phyloP scores from a whole-genome alignment of 305 asterid species.

The Rubia peregrina region DNA sequence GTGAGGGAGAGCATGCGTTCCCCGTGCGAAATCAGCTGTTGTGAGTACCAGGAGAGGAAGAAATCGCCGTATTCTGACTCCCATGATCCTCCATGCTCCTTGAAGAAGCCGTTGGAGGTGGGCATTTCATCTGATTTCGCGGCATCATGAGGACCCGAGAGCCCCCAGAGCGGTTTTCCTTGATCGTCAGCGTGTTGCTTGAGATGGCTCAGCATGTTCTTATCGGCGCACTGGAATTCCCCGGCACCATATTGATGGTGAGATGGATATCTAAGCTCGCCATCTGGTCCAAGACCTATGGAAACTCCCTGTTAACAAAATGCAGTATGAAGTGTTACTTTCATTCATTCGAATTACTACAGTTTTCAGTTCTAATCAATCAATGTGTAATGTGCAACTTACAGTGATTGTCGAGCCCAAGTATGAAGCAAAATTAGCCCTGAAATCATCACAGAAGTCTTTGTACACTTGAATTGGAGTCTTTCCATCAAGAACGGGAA shows the following conservation, averaged over 20 bases:
- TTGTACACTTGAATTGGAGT: slow-evolving; percentile 64
- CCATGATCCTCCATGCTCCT: slow-evolving; percentile 73
- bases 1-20: slow-evolving; percentile 57
- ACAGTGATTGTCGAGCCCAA: slow-evolving; percentile 78
- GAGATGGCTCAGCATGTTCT: slow-evolving; percentile 52
- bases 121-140: slow-evolving; percentile 43
- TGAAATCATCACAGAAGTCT: slow-evolving; percentile 59
- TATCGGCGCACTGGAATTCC: slow-evolving; percentile 81
- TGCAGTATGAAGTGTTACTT: background rate
- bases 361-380: background rate
- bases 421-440: slow-evolving; percentile 44
- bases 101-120: slow-evolving; percentile 46
- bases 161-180: slow-evolving; percentile 77
- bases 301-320: slow-evolving; percentile 53
- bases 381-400: slow-evolving; percentile 13
- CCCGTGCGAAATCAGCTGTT: slow-evolving; percentile 50
- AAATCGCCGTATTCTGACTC: slow-evolving; percentile 65
- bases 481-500: slow-evolving; percentile 72
- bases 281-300: slow-evolving; percentile 83
- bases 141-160: slow-evolving; percentile 76
- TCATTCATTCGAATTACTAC: background rate
- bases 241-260: slow-evolving; percentile 52
- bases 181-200: slow-evolving; percentile 42
- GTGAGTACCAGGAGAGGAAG: slow-evolving; percentile 78
- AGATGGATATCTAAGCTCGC: slow-evolving; percentile 83